Evolutionary conservation across 2,329 filamentous ascomycete species (phyloP), one percentile per base, ranked within the genome.

Genomic region (Aspergillus costaricaensis): DNA sequence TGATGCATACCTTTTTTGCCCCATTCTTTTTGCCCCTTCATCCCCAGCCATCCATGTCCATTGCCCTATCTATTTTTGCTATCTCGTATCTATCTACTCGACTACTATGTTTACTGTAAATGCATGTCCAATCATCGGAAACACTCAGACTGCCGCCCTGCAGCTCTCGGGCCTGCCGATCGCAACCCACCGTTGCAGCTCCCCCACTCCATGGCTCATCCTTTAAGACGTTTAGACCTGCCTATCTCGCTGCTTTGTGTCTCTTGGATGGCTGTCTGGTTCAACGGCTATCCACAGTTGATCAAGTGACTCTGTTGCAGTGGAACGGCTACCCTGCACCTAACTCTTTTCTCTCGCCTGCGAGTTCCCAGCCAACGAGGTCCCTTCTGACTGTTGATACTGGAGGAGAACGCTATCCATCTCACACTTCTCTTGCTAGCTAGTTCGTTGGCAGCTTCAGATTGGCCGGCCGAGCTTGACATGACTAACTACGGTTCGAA

Each of bases 1-100:
- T 76, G 75, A 77, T 78, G 76, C 76, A 77, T 5, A 54, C 68
- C 67, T 64, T 62, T 65, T 63, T 69, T 67, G 52, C 38, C 30
- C 12, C 12, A 14, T 51, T 5, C 3, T 49, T 10, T 49, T 30
- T 32, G 6, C 5, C 15, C 3, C 12, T 15, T 48, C 14, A 3
- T 48, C 2, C 27, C 27, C 27, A 2, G 27, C 27, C 5, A 3
- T 27, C 4, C 15, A 25, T n/a, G 3, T 15, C 8, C 19, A 17
- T 48, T 21, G 6, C 10, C 30, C 32, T 2, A 36, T 19, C 39
- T 43, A 9, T 43, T 19, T 43, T 19, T 19, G 7, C 39, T 43
- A n/a, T 43, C 39, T 17, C 17, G n/a, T 43, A 19, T 43, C 39
- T 43, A 19, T 43, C 39, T 43, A 7, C 39, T 19, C 39, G 3